A percentile compares a stretch with the other conserved stretches of the same genome.
These are phyloP conservation scores for Globisporangium abappressorium DNA, from an alignment of 352 stramenopile species.

Conservation along the genomic window DNA sequence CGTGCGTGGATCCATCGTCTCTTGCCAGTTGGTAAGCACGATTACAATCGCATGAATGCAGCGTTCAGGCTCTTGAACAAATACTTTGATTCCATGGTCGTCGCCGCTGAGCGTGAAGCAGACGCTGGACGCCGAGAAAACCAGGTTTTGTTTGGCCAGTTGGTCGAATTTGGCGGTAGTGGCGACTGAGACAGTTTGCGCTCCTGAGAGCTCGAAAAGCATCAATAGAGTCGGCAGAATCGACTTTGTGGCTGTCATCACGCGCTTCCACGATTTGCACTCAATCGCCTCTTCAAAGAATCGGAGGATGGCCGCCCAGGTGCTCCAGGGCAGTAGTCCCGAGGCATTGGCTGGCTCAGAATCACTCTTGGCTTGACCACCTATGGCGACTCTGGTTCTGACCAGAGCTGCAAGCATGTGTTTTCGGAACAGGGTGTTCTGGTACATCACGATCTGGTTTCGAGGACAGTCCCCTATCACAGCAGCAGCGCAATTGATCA, in stretches of 20 bases:
- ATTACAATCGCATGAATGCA: conserved; percentile 19
- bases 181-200: background rate
- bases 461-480: conserved; percentile 33
- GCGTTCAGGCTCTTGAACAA: conserved; percentile 8
- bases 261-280: conserved; percentile 58
- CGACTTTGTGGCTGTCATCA: conserved; percentile 21
- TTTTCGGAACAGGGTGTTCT: conserved; percentile 31
- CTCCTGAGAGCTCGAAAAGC: conserved; percentile 13
- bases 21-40: background rate
- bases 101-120: conserved; percentile 59
- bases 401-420: conserved; percentile 18
- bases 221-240: conserved; percentile 24
- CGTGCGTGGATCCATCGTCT: background rate
- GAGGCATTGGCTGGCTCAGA: background rate
- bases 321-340: conserved; percentile 7
- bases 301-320: conserved; percentile 32
- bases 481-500: conserved; percentile 46
- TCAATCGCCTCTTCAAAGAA: conserved; percentile 50
- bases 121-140: conserved; percentile 36
- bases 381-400: background rate
- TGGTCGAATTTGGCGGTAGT: background rate
- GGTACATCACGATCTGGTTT: conserved; percentile 63
- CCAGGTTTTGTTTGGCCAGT: conserved; percentile 7
- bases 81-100: conserved; percentile 22
- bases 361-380: background rate